Evolutionary conservation across 192 early-diverging fungal genomes (phyloP).

Genomic region (Dissophora globulifera): DNA sequence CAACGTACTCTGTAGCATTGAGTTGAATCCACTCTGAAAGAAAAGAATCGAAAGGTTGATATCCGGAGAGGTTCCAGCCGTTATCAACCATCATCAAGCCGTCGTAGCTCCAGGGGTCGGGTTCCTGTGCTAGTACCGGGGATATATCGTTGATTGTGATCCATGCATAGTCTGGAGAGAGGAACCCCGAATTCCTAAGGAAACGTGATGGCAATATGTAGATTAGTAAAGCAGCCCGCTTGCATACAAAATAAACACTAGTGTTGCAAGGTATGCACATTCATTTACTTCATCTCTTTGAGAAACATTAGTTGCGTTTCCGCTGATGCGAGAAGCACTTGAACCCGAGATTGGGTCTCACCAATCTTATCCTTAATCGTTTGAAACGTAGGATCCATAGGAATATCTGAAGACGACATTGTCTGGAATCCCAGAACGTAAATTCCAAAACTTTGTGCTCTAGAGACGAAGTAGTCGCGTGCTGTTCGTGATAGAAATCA

Average conservation of each 20-base stretch:
- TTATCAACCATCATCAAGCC: conserved; percentile 59
- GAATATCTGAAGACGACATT: neutral
- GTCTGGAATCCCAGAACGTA: conserved; percentile 12
- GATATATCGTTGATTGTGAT: conserved; percentile 22
- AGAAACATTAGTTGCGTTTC: neutral
- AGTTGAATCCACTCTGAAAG: conserved; percentile 46
- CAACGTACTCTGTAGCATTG: conserved; percentile 51
- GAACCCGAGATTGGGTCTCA: conserved; percentile 11
- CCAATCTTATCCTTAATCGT: conserved; percentile 2
- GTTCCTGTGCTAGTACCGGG: neutral
- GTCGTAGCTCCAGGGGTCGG: conserved; percentile 4
- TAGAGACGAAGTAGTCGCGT: conserved; percentile 7
- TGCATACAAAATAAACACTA: too few species aligned
- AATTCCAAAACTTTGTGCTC: conserved; percentile 12
- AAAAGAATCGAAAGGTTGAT: conserved; percentile 57
- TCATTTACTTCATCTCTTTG: conserved; percentile 20
- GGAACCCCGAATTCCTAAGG: conserved; percentile 12
- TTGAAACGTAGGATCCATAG: conserved; percentile 8
- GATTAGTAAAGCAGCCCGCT: too few species aligned
- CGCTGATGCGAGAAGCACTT: conserved; percentile 17
- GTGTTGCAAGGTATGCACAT: too few species aligned
- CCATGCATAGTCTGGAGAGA: conserved; percentile 28
- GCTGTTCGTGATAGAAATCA: neutral
- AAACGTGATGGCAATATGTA: too few species aligned
- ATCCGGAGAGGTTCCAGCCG: conserved; percentile 53